Base-by-base conservation (phyloP, 2,329 filamentous ascomycete species). In the Diaporthe ilicicola region DNA sequence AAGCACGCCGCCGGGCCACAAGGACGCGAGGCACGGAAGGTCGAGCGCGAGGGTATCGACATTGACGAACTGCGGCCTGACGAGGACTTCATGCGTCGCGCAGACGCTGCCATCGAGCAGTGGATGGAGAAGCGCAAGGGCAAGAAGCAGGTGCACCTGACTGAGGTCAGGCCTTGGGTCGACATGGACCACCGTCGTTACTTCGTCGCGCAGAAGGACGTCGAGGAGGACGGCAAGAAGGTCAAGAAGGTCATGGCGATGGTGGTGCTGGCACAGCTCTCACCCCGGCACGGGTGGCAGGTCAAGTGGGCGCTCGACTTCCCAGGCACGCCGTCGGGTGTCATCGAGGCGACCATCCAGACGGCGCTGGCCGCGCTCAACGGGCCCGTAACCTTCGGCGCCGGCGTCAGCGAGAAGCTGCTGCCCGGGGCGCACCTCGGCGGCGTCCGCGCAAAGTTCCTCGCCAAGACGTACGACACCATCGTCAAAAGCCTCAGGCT, bases 241-340 rank as follows among this genome's bases (percentile, higher is more conserved):
- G 54, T 62, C 44, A 67, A 34, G 27, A 89, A 87, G 72, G 89
- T 98, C 70, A 87, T 87, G 51, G 92, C 92, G 42, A 88, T 98
- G 71, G 92, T 95, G n/a, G 91, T 95, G 10, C 85, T 98, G 76
- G 93, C 93, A 67, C 93, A 94, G 80, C 89, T 98, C 34, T 89
- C 92, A 4, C 93, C 94, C 2, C 86, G 89, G 44, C 90, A 97
- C 79, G 95, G 95, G 68, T 97, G 94, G 90, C 95, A 98, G 84
- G 92, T 97, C 79, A 98, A 98, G 84, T 97, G 96, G 85, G 93
- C 93, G n/a, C 90, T 98, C 68, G 94, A 98, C 81, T 97, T 98
- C 86, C 95, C 94, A 0, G 90, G 89, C 32, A 89, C 94, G 0
- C 93, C 95, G n/a, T 93, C 90, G 54, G 95, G 95, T 56, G 92